These are phyloP conservation scores for Coniochaeta hoffmannii DNA, from an alignment of 2,329 filamentous ascomycete species.

Conservation along the genomic window DNA sequence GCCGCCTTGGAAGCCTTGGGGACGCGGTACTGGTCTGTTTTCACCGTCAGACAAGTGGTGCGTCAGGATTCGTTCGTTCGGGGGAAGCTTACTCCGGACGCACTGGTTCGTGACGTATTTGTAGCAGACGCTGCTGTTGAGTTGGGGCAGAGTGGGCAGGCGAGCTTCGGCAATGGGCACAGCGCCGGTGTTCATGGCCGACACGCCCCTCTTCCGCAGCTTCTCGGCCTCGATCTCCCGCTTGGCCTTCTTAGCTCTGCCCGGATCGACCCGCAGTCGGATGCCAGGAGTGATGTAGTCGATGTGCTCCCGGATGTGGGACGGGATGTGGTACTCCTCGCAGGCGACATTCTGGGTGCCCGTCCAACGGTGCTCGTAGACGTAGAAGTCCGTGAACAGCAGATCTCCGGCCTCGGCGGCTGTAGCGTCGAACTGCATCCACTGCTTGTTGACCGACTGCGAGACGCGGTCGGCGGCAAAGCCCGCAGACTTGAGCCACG, in stretches of 20 bases:
- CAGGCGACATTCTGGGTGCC: conserved; percentile 29
- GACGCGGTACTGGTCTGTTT: conserved; percentile 13
- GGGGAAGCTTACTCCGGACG: conserved; percentile 5
- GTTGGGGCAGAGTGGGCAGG: not conserved
- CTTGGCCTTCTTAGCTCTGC: conserved; percentile 6
- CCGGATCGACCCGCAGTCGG: conserved; percentile 26
- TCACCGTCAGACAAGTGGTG: not conserved
- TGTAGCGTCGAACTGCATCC: conserved; percentile 34
- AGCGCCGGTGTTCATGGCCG: conserved; percentile 6
- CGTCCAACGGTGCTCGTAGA: conserved; percentile 29
- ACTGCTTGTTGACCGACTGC: conserved; percentile 12
- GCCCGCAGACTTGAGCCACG: not conserved
- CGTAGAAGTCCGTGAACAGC: conserved; percentile 30
- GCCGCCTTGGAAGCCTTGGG: conserved; percentile 7
- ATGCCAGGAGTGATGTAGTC: conserved; percentile 48
- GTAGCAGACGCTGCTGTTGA: conserved; percentile 8
- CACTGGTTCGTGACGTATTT: conserved; percentile 11
- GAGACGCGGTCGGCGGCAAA: not conserved
- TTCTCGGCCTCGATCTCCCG: conserved; percentile 5
- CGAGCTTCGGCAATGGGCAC: conserved; percentile 1
- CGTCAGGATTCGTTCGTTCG: no score
- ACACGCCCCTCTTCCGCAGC: conserved; percentile 5
- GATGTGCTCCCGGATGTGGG: conserved; percentile 34
- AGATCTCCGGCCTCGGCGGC: conserved; percentile 29
- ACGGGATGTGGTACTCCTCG: conserved; percentile 39